Evolutionary conservation across 768 basidiomycete genomes (phyloP).

Genomic region (Russula foetens): DNA sequence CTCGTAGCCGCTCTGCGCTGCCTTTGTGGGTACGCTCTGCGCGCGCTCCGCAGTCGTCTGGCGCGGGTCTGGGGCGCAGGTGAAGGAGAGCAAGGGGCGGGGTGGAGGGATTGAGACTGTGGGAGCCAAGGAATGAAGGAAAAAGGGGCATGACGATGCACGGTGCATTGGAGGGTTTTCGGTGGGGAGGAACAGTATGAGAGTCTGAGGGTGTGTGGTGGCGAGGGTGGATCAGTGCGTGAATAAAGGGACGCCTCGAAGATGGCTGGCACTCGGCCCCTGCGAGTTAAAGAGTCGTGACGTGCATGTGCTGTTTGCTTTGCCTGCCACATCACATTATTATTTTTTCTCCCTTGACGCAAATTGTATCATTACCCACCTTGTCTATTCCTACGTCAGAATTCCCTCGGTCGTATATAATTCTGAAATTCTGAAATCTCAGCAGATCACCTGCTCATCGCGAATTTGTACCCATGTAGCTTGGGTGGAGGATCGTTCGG

Average conservation of each 20-base stretch:
- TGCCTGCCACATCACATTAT: too few relatives aligned
- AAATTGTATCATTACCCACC: too few relatives aligned
- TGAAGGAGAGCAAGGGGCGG: neutral
- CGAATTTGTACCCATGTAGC: too few relatives aligned
- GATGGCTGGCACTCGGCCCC: too few relatives aligned
- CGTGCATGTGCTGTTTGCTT: too few relatives aligned
- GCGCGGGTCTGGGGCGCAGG: neutral
- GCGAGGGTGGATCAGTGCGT: neutral
- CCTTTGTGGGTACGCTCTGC: neutral
- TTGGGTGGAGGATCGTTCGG: too few relatives aligned
- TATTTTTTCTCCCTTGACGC: too few relatives aligned
- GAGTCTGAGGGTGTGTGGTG: neutral
- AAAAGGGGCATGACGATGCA: slow-evolving; percentile 10
- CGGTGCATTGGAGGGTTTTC: slow-evolving; percentile 14
- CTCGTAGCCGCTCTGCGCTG: neutral
- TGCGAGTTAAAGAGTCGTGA: too few relatives aligned
- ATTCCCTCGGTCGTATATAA: too few relatives aligned
- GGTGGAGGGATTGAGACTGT: neutral
- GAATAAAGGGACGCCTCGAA: neutral
- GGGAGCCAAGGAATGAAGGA: neutral
- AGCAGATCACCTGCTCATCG: too few relatives aligned
- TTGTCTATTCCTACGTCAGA: too few relatives aligned
- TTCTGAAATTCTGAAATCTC: too few relatives aligned
- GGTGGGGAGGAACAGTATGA: slow-evolving; percentile 14
- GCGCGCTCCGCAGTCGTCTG: slow-evolving; percentile 3